phyloP scores from a whole-genome alignment of 129 eudicot species.

The Artemisia tridentata region DNA sequence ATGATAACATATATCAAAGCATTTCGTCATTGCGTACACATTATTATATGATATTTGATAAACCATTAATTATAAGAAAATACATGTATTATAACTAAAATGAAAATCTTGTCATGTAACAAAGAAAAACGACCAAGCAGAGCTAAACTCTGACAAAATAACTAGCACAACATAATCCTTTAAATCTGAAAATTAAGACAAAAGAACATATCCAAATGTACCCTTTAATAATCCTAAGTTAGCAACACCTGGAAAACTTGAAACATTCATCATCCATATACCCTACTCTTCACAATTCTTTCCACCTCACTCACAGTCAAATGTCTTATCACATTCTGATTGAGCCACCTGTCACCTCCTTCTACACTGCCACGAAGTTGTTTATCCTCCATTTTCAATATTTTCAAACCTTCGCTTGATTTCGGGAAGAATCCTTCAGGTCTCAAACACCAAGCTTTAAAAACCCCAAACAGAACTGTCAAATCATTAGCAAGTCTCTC shows the following conservation, averaged over 20 bases:
- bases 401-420: conserved; percentile 66
- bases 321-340: conserved; percentile 61
- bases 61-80: not conserved
- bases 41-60: too few species aligned
- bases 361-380: conserved; percentile 37
- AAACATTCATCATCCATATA: conserved; percentile 22
- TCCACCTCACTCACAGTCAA: conserved; percentile 59
- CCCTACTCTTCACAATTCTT: conserved; percentile 60
- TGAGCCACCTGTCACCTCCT: conserved; percentile 67
- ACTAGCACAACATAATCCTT: conserved; percentile 1
- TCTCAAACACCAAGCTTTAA: conserved; percentile 80
- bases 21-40: too few species aligned
- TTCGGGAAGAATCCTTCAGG: conserved; percentile 93
- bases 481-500: conserved; percentile 68
- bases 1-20: too few species aligned
- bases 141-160: not conserved
- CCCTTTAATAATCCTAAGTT: not conserved
- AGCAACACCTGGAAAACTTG: conserved; percentile 11
- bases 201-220: conserved; percentile 10
- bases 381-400: conserved; percentile 62
- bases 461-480: conserved; percentile 66
- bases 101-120: not conserved
- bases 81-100: not conserved
- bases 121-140: not conserved
- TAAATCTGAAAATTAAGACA: not conserved